These are phyloP conservation scores for Cryptosporidium muris DNA, from an alignment of 169 alveolate species.

Conservation along the genomic window DNA sequence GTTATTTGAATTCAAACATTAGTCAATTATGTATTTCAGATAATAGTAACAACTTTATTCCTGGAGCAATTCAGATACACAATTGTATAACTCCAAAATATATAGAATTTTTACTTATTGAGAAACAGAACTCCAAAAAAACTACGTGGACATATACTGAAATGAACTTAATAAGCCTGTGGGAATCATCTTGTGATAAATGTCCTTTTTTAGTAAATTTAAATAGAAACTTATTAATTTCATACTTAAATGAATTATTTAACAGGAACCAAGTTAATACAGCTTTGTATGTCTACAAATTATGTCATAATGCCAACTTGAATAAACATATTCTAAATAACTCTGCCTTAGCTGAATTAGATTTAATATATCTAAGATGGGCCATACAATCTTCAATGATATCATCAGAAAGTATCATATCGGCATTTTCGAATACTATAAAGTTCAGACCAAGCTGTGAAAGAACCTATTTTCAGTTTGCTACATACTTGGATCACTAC, in stretches of 20 bases:
- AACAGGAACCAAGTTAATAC: conserved; percentile 19
- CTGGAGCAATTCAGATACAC: conserved; percentile 46
- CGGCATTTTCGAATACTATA: conserved; percentile 17
- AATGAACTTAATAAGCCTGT: conserved; percentile 11
- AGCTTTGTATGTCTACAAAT: conserved; percentile 33
- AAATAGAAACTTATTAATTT: conserved; percentile 8
- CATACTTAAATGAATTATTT: conserved; percentile 42
- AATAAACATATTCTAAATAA: not conserved
- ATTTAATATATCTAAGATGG: conserved; percentile 50
- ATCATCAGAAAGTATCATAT: conserved; percentile 56
- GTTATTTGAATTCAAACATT: not conserved
- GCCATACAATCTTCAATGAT: conserved; percentile 57
- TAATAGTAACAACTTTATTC: conserved; percentile 13
- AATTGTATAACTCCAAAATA: conserved; percentile 24
- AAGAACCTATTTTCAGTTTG: conserved; percentile 63
- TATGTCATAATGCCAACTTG: not conserved
- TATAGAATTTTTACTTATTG: conserved; percentile 26
- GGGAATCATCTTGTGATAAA: conserved; percentile 8
- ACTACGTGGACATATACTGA: conserved; percentile 19
- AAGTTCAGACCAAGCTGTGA: conserved; percentile 61
- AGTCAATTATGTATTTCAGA: conserved; percentile 9
- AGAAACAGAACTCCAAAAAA: not conserved
- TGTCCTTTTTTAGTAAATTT: not conserved
- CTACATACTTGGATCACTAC: conserved; percentile 47
- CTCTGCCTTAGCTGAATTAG: conserved; percentile 30